phyloP scores from a whole-genome alignment of 2,329 filamentous ascomycete species.

The Alternaria sp. region DNA sequence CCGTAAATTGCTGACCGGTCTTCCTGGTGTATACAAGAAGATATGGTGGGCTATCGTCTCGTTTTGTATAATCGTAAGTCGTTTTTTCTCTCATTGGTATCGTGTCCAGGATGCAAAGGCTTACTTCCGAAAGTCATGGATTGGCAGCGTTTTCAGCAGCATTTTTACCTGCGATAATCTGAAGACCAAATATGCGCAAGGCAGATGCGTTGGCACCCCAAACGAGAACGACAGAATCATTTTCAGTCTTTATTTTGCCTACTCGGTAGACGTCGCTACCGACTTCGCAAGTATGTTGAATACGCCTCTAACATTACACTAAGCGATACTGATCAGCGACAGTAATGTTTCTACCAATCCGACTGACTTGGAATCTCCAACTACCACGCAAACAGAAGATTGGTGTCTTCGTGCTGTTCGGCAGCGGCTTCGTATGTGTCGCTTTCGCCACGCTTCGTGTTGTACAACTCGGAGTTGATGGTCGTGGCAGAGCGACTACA shows the following conservation, averaged over 20 bases:
- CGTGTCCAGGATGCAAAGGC: too few relatives aligned
- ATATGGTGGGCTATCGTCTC: slow-evolving; percentile 47
- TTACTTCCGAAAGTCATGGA: slow-evolving; percentile 11
- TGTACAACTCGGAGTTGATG: slow-evolving; percentile 39
- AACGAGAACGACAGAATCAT: slow-evolving; percentile 16
- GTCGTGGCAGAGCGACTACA: slow-evolving; percentile 20
- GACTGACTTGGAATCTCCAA: slow-evolving; percentile 46
- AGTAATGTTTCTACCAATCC: slow-evolving; percentile 48
- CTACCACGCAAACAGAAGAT: slow-evolving; percentile 42
- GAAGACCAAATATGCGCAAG: slow-evolving; percentile 45
- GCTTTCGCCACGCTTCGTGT: slow-evolving; percentile 29
- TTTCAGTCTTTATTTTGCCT: slow-evolving; percentile 44
- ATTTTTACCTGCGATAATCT: slow-evolving; percentile 47
- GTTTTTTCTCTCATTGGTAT: too few relatives aligned
- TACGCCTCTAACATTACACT: too few relatives aligned
- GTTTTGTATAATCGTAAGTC: slow-evolving; percentile 26
- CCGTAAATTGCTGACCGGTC: slow-evolving; percentile 35
- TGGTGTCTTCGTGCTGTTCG: slow-evolving; percentile 37
- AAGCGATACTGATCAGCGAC: background rate
- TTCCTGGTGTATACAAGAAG: slow-evolving; percentile 34
- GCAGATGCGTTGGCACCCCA: slow-evolving; percentile 27
- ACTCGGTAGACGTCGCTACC: slow-evolving; percentile 43
- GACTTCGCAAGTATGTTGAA: slow-evolving; percentile 39
- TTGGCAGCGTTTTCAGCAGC: slow-evolving; percentile 42
- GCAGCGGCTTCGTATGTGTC: slow-evolving; percentile 25